Conservation (phyloP, 2,329 filamentous ascomycete species). For the Colletotrichum theobromicola region DNA sequence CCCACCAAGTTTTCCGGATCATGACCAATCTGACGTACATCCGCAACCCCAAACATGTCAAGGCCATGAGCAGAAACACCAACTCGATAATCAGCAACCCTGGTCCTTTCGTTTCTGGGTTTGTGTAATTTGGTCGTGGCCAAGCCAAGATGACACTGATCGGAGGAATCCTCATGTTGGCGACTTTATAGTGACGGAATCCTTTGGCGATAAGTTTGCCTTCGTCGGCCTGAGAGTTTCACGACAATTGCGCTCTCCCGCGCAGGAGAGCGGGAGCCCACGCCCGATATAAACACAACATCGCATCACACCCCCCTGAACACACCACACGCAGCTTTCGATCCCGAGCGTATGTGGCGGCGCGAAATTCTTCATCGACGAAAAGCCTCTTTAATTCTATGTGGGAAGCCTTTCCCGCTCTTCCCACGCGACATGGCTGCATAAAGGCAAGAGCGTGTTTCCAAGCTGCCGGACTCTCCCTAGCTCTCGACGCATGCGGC, state of each 20-base stretch:
- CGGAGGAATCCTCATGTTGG: background rate
- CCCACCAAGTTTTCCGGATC: constrained; percentile 37
- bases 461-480: background rate
- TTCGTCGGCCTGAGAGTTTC: background rate
- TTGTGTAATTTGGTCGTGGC: background rate
- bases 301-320: background rate
- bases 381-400: background rate
- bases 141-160: background rate
- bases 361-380: background rate
- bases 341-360: background rate
- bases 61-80: constrained; percentile 36
- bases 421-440: background rate
- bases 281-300: background rate
- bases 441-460: background rate
- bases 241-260: background rate
- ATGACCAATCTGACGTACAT: constrained; percentile 41
- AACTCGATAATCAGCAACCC: constrained; percentile 41
- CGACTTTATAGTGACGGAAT: background rate
- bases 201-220: background rate
- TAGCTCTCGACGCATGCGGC: background rate
- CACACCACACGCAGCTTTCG: background rate
- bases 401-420: background rate
- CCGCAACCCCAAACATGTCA: constrained; percentile 38
- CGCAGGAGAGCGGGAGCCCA: background rate
- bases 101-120: constrained; percentile 11